Percentiles rank a stretch among this genome's conserved stretches.
Evolutionary conservation across 805 yeast genomes (phyloP).

Genomic region (Torulaspora microellipsoides): DNA sequence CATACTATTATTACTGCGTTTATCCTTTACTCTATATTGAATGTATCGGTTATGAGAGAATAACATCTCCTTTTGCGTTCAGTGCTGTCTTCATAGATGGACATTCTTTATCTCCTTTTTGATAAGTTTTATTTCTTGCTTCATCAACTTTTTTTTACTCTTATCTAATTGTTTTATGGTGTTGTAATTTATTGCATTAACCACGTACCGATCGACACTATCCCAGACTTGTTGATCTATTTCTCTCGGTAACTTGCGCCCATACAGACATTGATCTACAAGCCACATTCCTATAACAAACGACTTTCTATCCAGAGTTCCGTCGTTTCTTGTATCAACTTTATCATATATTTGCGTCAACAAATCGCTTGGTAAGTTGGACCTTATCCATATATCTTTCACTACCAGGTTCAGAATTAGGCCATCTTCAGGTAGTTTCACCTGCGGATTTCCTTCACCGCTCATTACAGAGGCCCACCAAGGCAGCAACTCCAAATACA

Average conservation of each 20-base stretch:
- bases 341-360: slow-evolving; percentile 63
- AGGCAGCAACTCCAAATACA: slow-evolving; percentile 42
- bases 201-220: slow-evolving; percentile 47
- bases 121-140: slow-evolving; percentile 27
- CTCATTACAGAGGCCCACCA: slow-evolving; percentile 29
- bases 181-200: slow-evolving; percentile 13
- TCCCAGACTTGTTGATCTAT: slow-evolving; percentile 74
- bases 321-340: slow-evolving; percentile 64
- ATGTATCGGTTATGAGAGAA: too few relatives aligned
- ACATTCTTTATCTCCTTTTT: slow-evolving; percentile 30
- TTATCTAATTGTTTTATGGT: slow-evolving; percentile 15
- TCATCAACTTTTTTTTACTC: slow-evolving; percentile 21
- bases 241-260: slow-evolving; percentile 75
- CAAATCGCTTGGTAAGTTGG: slow-evolving; percentile 61
- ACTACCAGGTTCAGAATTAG: slow-evolving; percentile 49
- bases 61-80: too few relatives aligned
- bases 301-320: slow-evolving; percentile 71
- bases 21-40: too few relatives aligned
- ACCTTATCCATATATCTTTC: slow-evolving; percentile 73
- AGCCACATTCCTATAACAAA: slow-evolving; percentile 98
- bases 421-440: slow-evolving; percentile 30
- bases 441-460: slow-evolving; percentile 7
- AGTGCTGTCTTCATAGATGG: slow-evolving; percentile 9
- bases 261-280: slow-evolving; percentile 92
- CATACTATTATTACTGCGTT: too few relatives aligned